phyloP scores from a whole-genome alignment of 148 eudicot species.

The Diospyros kaki region DNA sequence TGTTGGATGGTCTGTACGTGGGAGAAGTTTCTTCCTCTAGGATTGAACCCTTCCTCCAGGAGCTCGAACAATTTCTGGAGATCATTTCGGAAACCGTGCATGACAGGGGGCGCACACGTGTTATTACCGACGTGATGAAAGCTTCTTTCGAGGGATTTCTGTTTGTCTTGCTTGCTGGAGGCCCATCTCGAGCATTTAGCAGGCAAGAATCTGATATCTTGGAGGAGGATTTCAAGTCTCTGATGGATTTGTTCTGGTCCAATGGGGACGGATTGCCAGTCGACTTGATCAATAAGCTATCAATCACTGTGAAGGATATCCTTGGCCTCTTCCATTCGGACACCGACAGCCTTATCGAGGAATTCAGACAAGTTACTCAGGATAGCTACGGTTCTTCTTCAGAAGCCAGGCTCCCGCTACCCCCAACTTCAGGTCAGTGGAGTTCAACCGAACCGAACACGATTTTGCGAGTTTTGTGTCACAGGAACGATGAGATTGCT shows the following conservation, averaged over 20 bases:
- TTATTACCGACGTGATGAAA: constrained; percentile 78
- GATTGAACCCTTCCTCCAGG: constrained; percentile 69
- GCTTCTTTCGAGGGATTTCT: constrained; percentile 86
- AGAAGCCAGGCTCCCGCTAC: constrained; percentile 58
- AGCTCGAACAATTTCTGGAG: constrained; percentile 65
- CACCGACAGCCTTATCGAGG: constrained; percentile 62
- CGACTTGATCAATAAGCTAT: constrained; percentile 59
- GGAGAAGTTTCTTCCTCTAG: constrained; percentile 66
- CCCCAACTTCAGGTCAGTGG: constrained; percentile 85
- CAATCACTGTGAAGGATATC: constrained; percentile 39
- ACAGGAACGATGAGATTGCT: constrained; percentile 73
- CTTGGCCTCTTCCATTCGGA: constrained; percentile 51
- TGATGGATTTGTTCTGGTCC: constrained; percentile 79
- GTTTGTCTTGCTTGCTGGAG: constrained; percentile 81
- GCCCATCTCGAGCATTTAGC: constrained; percentile 78
- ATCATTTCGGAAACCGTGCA: constrained; percentile 66
- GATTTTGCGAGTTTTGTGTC: constrained; percentile 64
- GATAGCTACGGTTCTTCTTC: constrained; percentile 42
- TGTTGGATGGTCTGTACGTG: constrained; percentile 62
- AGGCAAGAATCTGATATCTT: constrained; percentile 46
- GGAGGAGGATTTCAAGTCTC: constrained; percentile 76
- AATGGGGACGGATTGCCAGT: constrained; percentile 84
- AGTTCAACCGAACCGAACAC: constrained; percentile 69
- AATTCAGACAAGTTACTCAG: constrained; percentile 28
- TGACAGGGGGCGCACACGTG: constrained; percentile 71